Evolutionary conservation across 345 rosid genomes (phyloP), one percentile per base, ranked within the genome.

Genomic region (Citrus glauca): DNA sequence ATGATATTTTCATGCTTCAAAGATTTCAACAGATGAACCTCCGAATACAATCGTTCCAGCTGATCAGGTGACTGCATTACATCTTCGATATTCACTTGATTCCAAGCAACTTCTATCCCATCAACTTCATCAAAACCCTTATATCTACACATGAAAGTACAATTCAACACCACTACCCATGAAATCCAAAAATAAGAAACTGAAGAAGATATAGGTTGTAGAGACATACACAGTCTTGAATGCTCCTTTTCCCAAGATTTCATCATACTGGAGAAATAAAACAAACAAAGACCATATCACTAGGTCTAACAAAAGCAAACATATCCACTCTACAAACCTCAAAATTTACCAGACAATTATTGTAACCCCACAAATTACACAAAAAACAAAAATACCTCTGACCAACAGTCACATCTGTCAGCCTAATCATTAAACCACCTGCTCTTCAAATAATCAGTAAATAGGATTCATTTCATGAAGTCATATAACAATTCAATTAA

Each of bases 101-200:
- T 93, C 99, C 99, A 95, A 27, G 99, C 99, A 55, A 93, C 98
- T 76, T 95, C 98, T 56, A 93, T 90, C 50, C 99, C 98, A 73
- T 91, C 86, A 75, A 87, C 84, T 85, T 95, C 91, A 78, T 95
- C 99, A 79, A 95, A 95, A 69, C 93, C 98, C 86, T 88, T 95
- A 77, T 91, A 91, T 70, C 98, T 93, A 79, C 73, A 77, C 68
- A 68, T 61, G 50, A 11, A 57, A 62, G 10, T 38, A 13, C 28
- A 28, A 24, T 4, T 56, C 22, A 56, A 38, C 50, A 63, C 53
- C 32, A 59, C 30, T 20, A 33, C 16, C 8, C 10, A 62, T 13
- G 1, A 62, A 27, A 76, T n/a, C 9, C 8, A 60, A 16, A 6
- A 50, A 38, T 7, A 78, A n/a, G 6, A 73, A 66, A 74, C 66